Conservation (phyloP, 129 eudicot genomes). For the Arctium lappa region DNA sequence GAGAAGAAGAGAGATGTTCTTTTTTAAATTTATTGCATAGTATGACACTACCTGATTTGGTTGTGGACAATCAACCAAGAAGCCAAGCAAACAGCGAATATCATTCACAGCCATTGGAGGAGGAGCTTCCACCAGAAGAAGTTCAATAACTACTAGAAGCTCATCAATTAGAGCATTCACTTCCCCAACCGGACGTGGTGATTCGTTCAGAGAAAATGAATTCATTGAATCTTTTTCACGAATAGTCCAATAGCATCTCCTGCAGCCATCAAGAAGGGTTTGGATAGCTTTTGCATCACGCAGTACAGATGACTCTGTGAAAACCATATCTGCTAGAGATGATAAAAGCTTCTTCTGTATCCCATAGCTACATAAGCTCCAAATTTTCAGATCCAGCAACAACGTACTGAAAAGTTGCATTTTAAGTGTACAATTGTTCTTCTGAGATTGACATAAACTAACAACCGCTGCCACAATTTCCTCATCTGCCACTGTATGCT, state of each 20-base stretch:
- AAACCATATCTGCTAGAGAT: slow-evolving; percentile 91
- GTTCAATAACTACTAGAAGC: slow-evolving; percentile 79
- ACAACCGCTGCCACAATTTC: slow-evolving; percentile 94
- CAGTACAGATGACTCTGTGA: slow-evolving; percentile 74
- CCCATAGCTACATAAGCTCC: slow-evolving; percentile 92
- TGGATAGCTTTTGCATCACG: slow-evolving; percentile 98
- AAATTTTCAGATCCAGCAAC: slow-evolving; percentile 75
- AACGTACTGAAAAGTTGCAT: slow-evolving; percentile 81
- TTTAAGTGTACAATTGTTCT: slow-evolving; percentile 60
- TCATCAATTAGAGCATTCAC: slow-evolving; percentile 94
- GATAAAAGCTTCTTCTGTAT: slow-evolving; percentile 91
- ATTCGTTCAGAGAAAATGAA: slow-evolving; percentile 55
- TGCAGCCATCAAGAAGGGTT: slow-evolving; percentile 89
- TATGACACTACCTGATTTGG: slow-evolving; percentile 72
- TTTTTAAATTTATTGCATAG: not conserved
- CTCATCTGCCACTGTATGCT: slow-evolving; percentile 70
- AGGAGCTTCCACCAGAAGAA: slow-evolving; percentile 72
- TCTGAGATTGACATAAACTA: slow-evolving; percentile 81
- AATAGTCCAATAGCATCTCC: slow-evolving; percentile 83
- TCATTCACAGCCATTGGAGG: slow-evolving; percentile 79
- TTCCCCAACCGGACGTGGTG: slow-evolving; percentile 66
- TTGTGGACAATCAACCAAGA: slow-evolving; percentile 95
- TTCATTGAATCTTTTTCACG: slow-evolving; percentile 75
- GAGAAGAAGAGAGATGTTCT: not conserved
- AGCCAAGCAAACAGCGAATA: slow-evolving; percentile 77